A percentile compares a stretch with the other conserved stretches of the same genome.
Evolutionary conservation across 2,329 filamentous ascomycete genomes (phyloP).

Genomic region (Fusarium tjaetaba): DNA sequence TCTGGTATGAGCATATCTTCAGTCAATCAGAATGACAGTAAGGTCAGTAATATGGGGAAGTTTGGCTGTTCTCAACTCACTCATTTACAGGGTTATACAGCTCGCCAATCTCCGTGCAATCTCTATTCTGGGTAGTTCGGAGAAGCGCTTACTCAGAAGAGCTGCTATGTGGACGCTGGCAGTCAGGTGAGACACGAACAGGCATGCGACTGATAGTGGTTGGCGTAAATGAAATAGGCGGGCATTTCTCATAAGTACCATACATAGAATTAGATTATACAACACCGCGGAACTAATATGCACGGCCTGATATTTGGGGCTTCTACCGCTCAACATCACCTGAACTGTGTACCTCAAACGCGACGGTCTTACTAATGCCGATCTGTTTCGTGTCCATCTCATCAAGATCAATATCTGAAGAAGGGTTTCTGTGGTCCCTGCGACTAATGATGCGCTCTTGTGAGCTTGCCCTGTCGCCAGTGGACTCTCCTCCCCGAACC

Average conservation of each 20-base stretch:
- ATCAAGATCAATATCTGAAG: constrained; percentile 40
- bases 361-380: constrained; percentile 41
- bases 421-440: constrained; percentile 22
- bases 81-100: neutral
- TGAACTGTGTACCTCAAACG: constrained; percentile 30
- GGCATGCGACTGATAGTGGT: fast-evolving
- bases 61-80: neutral
- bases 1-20: constrained; percentile 16
- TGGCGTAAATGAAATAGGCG: neutral
- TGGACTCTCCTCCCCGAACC: constrained; percentile 27
- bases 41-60: neutral
- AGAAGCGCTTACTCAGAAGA: neutral
- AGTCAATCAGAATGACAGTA: neutral
- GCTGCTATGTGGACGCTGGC: neutral
- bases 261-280: neutral
- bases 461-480: constrained; percentile 24
- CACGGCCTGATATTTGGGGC: neutral
- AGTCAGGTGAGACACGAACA: neutral
- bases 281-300: neutral
- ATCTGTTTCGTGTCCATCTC: constrained; percentile 36
- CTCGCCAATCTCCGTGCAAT: neutral
- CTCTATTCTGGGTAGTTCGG: fast-evolving
- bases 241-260: neutral
- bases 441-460: constrained; percentile 39
- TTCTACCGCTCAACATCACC: constrained; percentile 7